Evolutionary conservation across 1,284 basidiomycete species (phyloP).

Genomic region (Moesziomyces sp.): DNA sequence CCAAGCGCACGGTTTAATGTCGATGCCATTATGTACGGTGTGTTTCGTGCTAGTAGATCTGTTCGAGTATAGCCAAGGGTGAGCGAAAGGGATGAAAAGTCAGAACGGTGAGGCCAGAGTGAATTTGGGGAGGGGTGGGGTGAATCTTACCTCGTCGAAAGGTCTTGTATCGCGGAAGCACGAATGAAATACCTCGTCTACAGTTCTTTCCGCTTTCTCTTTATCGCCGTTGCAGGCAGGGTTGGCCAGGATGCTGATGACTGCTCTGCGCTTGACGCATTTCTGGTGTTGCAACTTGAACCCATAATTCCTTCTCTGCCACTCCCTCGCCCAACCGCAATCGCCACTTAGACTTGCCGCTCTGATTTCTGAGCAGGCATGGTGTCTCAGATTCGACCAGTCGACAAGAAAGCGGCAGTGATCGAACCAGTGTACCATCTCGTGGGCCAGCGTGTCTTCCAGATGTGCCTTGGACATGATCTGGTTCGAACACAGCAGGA

Average conservation of each 20-base stretch:
- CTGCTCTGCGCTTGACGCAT: slow-evolving; percentile 87
- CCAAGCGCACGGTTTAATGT: too few relatives aligned
- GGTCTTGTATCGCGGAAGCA: slow-evolving; percentile 95
- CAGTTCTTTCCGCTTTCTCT: slow-evolving; percentile 83
- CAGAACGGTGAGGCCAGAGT: not conserved
- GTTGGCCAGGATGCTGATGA: slow-evolving; percentile 82
- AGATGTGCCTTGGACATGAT: slow-evolving; percentile 81
- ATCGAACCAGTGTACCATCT: slow-evolving; percentile 95
- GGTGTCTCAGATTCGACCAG: slow-evolving; percentile 88
- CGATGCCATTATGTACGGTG: too few relatives aligned
- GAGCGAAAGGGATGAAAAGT: not conserved
- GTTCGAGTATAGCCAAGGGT: not conserved
- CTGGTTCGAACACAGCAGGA: slow-evolving; percentile 63
- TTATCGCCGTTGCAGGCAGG: slow-evolving; percentile 78
- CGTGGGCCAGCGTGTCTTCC: slow-evolving; percentile 92
- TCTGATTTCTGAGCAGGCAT: slow-evolving; percentile 95
- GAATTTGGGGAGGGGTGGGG: not conserved
- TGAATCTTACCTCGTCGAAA: slow-evolving; percentile 83
- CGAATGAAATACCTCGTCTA: slow-evolving; percentile 96
- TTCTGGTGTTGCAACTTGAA: slow-evolving; percentile 89
- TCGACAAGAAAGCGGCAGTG: slow-evolving; percentile 93
- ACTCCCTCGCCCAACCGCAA: slow-evolving; percentile 22
- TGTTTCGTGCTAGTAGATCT: slow-evolving; percentile 45
- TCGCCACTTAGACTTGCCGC: slow-evolving; percentile 82
- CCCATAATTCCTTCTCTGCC: slow-evolving; percentile 69